These are phyloP conservation scores for Balansia obtecta DNA, from an alignment of 2,329 filamentous ascomycete genomes.

Conservation along the genomic window DNA sequence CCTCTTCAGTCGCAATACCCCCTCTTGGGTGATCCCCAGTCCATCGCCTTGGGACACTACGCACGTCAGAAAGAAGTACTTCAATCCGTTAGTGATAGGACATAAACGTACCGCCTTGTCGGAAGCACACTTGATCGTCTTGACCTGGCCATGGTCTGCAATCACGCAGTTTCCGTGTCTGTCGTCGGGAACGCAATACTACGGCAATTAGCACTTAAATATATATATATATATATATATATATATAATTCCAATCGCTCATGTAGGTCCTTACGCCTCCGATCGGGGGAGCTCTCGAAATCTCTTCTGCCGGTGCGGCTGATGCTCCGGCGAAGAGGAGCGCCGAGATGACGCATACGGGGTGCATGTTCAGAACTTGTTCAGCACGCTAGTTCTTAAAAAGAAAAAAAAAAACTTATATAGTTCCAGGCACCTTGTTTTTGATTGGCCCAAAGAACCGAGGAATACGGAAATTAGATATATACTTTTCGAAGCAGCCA, in stretches of 20 bases:
- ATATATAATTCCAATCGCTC: too few relatives aligned
- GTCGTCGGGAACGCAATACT: constrained; percentile 1
- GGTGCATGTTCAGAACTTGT: not conserved
- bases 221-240: too few relatives aligned
- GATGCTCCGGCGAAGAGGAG: not conserved
- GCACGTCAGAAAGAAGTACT: not conserved
- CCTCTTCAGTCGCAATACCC: constrained; percentile 1
- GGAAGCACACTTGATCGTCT: constrained; percentile 1
- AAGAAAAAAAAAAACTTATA: too few relatives aligned
- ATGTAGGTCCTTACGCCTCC: not conserved
- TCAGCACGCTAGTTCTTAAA: not conserved
- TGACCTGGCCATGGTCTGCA: constrained; percentile 2
- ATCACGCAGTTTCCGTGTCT: constrained; percentile 1
- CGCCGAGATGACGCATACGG: not conserved
- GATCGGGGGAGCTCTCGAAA: not conserved
- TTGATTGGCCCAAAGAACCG: too few relatives aligned
- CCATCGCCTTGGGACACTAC: not conserved
- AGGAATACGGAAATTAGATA: too few relatives aligned
- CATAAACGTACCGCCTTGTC: not conserved
- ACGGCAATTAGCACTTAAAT: not conserved
- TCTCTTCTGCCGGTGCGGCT: not conserved
- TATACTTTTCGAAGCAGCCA: not conserved
- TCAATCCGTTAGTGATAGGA: not conserved
- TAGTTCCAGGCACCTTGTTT: too few relatives aligned
- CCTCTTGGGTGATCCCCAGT: not conserved